phyloP scores from a whole-genome alignment of 2,329 filamentous ascomycete genomes.

The Hymenoscyphus repandus region DNA sequence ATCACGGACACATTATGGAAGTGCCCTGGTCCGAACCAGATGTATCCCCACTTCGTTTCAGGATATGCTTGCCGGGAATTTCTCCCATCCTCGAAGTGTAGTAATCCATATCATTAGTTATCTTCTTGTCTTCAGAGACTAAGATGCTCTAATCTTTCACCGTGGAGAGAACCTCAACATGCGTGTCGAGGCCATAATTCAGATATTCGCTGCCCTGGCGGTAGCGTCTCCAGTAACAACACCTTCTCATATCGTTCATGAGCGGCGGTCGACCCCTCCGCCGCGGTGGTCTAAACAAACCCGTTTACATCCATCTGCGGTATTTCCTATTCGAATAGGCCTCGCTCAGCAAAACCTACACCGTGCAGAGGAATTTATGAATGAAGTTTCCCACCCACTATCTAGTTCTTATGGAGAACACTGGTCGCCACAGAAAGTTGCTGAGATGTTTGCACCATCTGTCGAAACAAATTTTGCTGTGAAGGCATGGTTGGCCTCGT shows the following conservation, averaged over 20 bases:
- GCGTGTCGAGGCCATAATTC: slow-evolving; percentile 19
- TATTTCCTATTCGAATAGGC: slow-evolving; percentile 34
- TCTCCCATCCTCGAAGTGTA: too few relatives aligned
- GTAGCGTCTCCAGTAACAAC: slow-evolving; percentile 23
- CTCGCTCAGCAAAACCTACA: slow-evolving; percentile 43
- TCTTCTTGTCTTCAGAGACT: too few relatives aligned
- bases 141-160: too few relatives aligned
- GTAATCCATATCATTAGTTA: too few relatives aligned
- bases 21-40: too few relatives aligned
- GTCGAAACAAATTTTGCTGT: slow-evolving; percentile 44
- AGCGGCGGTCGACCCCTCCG: slow-evolving; percentile 19
- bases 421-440: slow-evolving; percentile 40
- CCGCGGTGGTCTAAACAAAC: slow-evolving; percentile 19
- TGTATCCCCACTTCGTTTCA: too few relatives aligned
- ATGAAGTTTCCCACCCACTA: slow-evolving; percentile 39
- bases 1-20: too few relatives aligned
- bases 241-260: slow-evolving; percentile 25
- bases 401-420: slow-evolving; percentile 43
- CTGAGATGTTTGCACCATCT: slow-evolving; percentile 38
- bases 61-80: too few relatives aligned
- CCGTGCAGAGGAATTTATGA: slow-evolving; percentile 38
- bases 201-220: slow-evolving; percentile 26
- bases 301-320: slow-evolving; percentile 17
- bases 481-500: slow-evolving; percentile 46
- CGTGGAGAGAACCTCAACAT: too few relatives aligned